Evolutionary conservation across 805 yeast genomes (phyloP).

Genomic region (Monosporozyma solicola): DNA sequence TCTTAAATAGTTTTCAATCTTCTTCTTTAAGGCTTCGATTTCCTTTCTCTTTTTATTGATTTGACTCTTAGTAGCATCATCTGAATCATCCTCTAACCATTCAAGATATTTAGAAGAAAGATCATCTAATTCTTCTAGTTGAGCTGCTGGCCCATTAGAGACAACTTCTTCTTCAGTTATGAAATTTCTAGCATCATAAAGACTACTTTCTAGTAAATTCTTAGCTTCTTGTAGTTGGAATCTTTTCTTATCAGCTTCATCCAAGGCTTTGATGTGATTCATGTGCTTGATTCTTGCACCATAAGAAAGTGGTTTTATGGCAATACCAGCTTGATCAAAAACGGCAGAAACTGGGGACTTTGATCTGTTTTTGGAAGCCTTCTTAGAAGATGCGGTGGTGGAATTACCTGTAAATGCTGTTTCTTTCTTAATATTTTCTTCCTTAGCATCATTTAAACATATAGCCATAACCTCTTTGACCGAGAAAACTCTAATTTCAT

Average conservation of each 20-base stretch:
- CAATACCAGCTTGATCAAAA: not conserved
- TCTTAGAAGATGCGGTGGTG: conserved; percentile 9
- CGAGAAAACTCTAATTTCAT: conserved; percentile 42
- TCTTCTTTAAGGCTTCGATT: conserved; percentile 22
- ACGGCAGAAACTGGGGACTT: not conserved
- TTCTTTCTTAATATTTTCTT: conserved; percentile 11
- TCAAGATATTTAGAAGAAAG: conserved; percentile 46
- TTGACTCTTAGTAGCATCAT: conserved; percentile 30
- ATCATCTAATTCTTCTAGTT: conserved; percentile 31
- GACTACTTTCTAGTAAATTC: conserved; percentile 63
- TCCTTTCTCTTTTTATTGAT: conserved; percentile 5
- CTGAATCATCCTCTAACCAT: conserved; percentile 73
- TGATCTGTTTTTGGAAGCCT: conserved; percentile 7
- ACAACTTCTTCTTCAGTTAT: conserved; percentile 45
- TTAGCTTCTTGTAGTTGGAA: conserved; percentile 51
- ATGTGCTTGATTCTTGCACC: conserved; percentile 1
- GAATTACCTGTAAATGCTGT: conserved; percentile 3
- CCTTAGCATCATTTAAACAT: conserved; percentile 32
- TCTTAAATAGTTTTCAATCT: conserved; percentile 33
- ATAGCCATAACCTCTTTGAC: conserved; percentile 37
- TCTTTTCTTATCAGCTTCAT: conserved; percentile 39
- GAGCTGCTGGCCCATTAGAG: conserved; percentile 34
- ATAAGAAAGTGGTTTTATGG: conserved; percentile 2
- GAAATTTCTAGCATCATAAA: conserved; percentile 58
- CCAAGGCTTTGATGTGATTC: conserved; percentile 43